Evolutionary conservation across 441 rosid species (phyloP).

Genomic region (Jatropha multifida): DNA sequence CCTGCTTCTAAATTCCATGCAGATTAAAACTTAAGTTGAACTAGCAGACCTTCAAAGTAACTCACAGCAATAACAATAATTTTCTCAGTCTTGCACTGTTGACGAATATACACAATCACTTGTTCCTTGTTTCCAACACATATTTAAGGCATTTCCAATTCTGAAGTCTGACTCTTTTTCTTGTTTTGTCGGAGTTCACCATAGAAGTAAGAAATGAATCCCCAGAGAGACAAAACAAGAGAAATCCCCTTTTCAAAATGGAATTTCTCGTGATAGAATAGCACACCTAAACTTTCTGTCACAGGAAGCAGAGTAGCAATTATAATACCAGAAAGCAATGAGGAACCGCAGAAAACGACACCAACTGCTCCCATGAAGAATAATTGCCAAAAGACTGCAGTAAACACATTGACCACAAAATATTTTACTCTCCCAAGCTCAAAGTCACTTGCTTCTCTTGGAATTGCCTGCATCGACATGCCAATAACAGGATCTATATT

Average conservation of each 20-base stretch:
- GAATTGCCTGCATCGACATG: slow-evolving; percentile 37
- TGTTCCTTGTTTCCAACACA: not conserved
- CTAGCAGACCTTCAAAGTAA: not conserved
- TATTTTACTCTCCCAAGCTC: slow-evolving; percentile 40
- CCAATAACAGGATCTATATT: not conserved
- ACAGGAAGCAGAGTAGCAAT: slow-evolving; percentile 48
- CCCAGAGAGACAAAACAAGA: slow-evolving; percentile 55
- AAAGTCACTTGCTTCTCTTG: slow-evolving; percentile 43
- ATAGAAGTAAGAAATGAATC: slow-evolving; percentile 51
- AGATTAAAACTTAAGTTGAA: not conserved
- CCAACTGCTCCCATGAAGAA: slow-evolving; percentile 58
- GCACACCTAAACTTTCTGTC: slow-evolving; percentile 45
- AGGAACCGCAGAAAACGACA: slow-evolving; percentile 41
- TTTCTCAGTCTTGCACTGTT: not conserved
- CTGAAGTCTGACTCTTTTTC: slow-evolving; percentile 22
- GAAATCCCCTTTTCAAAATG: slow-evolving; percentile 49
- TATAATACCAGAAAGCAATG: slow-evolving; percentile 51
- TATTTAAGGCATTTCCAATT: not conserved
- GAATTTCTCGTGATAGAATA: slow-evolving; percentile 51
- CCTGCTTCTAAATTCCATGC: not conserved
- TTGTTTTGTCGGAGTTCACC: slow-evolving; percentile 41
- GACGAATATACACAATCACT: not conserved
- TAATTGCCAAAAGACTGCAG: slow-evolving; percentile 46
- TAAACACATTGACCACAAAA: slow-evolving; percentile 32
- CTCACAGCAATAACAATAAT: not conserved